phyloP scores from a whole-genome alignment of 108 stramenopile species.

The Cyclotella sp. region DNA sequence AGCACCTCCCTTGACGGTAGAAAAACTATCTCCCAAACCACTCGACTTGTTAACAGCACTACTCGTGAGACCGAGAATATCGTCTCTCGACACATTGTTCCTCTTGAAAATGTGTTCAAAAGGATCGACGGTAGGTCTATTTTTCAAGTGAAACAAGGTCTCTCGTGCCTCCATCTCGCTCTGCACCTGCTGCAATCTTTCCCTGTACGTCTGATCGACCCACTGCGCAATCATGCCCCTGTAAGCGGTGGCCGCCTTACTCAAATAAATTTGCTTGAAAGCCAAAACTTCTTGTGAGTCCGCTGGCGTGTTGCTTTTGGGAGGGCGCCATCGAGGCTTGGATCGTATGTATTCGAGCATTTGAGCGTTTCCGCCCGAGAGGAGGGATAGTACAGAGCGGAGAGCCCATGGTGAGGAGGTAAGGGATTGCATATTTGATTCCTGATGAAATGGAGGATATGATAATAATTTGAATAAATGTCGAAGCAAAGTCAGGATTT shows the following conservation, averaged over 20 bases:
- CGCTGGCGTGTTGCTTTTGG: background rate
- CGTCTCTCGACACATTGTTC: constrained; percentile 20
- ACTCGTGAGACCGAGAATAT: constrained; percentile 23
- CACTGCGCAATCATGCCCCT: constrained; percentile 23
- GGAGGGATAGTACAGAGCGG: constrained; percentile 28
- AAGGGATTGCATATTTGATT: constrained; percentile 36
- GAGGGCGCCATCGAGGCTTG: constrained; percentile 30
- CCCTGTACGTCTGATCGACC: constrained; percentile 13
- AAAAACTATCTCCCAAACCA: background rate
- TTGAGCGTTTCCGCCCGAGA: constrained; percentile 32
- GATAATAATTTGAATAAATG: background rate
- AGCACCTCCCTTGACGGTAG: background rate
- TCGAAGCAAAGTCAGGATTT: background rate
- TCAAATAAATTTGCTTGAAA: constrained; percentile 44
- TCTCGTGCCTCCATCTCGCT: background rate
- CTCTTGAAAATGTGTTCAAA: constrained; percentile 29
- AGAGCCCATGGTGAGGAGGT: constrained; percentile 23
- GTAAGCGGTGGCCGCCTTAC: constrained; percentile 26
- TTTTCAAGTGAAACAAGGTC: background rate
- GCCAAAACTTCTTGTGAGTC: constrained; percentile 35
- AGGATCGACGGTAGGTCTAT: constrained; percentile 17
- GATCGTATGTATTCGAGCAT: constrained; percentile 45
- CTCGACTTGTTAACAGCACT: background rate
- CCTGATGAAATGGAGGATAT: constrained; percentile 1
- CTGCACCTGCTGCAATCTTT: constrained; percentile 2